Percentiles rank a stretch among this genome's conserved stretches.
Conservation (phyloP, 1,284 basidiomycete species). For the Agaricales sp. region DNA sequence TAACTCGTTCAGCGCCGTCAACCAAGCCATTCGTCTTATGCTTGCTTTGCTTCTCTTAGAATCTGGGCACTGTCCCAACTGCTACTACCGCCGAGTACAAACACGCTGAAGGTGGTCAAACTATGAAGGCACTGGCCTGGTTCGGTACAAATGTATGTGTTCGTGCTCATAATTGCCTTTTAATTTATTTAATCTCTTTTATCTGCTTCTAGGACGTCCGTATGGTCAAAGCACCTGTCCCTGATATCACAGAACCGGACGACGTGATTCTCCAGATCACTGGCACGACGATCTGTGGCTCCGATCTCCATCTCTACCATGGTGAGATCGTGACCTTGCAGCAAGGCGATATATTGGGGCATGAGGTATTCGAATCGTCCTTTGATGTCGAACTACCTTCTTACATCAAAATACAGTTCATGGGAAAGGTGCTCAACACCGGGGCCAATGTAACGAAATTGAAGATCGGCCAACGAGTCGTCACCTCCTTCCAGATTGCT, state of each 20-base stretch:
- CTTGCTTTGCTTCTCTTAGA: constrained; percentile 15
- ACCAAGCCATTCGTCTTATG: not conserved
- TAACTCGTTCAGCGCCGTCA: too few species aligned
- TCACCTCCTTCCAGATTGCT: constrained; percentile 69
- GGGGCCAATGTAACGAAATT: constrained; percentile 54
- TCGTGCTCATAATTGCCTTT: too few species aligned
- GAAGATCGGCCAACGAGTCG: constrained; percentile 56
- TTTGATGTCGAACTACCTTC: too few species aligned
- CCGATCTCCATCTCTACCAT: constrained; percentile 60
- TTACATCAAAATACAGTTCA: constrained; percentile 36
- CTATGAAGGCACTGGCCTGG: constrained; percentile 66
- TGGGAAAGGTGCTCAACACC: constrained; percentile 58
- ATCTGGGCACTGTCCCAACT: constrained; percentile 32
- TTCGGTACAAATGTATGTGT: constrained; percentile 33
- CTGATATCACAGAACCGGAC: constrained; percentile 57
- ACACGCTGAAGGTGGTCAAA: constrained; percentile 35
- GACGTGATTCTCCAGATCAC: constrained; percentile 63
- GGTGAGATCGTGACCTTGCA: constrained; percentile 57
- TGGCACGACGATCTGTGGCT: constrained; percentile 62
- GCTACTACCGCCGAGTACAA: constrained; percentile 39
- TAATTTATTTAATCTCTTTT: too few species aligned
- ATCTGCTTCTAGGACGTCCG: constrained; percentile 29
- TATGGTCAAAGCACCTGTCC: constrained; percentile 50
- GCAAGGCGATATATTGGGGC: constrained; percentile 69
- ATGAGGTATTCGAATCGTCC: constrained; percentile 36